phyloP scores from a whole-genome alignment of 768 basidiomycete species.

The Lyophyllum atratum region DNA sequence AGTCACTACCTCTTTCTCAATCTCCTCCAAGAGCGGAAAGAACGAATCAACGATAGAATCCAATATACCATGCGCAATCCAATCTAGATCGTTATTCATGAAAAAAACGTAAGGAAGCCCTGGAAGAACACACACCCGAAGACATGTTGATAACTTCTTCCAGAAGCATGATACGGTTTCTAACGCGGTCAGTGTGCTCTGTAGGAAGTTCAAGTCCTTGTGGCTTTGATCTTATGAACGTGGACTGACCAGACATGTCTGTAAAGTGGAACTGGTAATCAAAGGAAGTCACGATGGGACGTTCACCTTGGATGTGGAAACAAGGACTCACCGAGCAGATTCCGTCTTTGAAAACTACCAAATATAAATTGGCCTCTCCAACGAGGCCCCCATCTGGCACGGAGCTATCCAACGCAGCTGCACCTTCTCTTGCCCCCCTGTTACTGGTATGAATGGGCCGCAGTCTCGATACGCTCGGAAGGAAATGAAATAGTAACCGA shows the following conservation, averaged over 20 bases:
- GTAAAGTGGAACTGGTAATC: conserved; percentile 80
- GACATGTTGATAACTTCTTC: conserved; percentile 68
- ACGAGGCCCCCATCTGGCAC: conserved; percentile 45
- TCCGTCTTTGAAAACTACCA: conserved; percentile 87
- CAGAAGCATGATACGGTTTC: conserved; percentile 65
- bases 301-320: neutral
- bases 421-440: conserved; percentile 26
- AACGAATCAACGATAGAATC: conserved; percentile 95
- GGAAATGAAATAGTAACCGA: conserved; percentile 92
- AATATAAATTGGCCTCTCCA: conserved; percentile 83
- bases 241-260: conserved; percentile 64
- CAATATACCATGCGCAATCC: conserved; percentile 91
- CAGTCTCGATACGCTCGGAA: conserved; percentile 81
- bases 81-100: conserved; percentile 52
- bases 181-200: conserved; percentile 80
- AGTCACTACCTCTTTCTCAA: conserved; percentile 78
- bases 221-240: neutral
- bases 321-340: conserved; percentile 64
- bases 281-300: conserved; percentile 1
- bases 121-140: conserved; percentile 51
- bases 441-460: conserved; percentile 38
- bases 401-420: conserved; percentile 20
- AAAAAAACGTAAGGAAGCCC: neutral
- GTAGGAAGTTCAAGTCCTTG: neutral
- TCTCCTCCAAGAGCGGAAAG: conserved; percentile 79